These are phyloP conservation scores for Linum lewisii DNA, from an alignment of 345 rosid species.

Conservation along the genomic window DNA sequence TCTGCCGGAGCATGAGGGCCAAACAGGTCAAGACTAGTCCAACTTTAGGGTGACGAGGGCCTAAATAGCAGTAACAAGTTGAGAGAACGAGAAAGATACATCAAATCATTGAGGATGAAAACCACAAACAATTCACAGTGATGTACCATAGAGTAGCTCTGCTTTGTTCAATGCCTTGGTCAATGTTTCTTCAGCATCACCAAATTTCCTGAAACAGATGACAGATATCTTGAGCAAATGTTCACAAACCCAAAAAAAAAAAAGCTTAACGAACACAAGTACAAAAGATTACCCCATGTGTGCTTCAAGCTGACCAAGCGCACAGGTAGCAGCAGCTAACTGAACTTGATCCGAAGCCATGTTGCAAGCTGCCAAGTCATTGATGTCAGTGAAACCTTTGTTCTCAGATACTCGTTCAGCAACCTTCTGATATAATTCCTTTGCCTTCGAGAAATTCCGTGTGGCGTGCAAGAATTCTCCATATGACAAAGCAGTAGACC, in stretches of 20 bases:
- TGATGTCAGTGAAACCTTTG: constrained; percentile 28
- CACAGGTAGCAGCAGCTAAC: constrained; percentile 68
- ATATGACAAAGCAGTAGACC: constrained; percentile 49
- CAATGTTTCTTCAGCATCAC: constrained; percentile 61
- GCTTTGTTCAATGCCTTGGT: constrained; percentile 61
- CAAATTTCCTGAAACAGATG: constrained; percentile 47
- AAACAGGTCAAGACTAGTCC: constrained; percentile 71
- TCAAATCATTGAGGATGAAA: neutral
- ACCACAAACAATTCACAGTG: neutral
- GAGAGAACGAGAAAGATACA: neutral
- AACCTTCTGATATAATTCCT: constrained; percentile 52
- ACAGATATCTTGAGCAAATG: neutral
- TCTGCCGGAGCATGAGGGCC: constrained; percentile 71
- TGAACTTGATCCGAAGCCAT: constrained; percentile 61
- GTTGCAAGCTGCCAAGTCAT: constrained; percentile 49
- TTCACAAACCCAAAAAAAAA: neutral
- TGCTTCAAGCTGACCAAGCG: constrained; percentile 81
- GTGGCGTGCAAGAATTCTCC: constrained; percentile 67
- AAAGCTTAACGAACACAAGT: neutral
- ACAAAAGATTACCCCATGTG: constrained; percentile 56
- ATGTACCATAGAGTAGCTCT: constrained; percentile 62
- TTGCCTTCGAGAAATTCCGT: constrained; percentile 47
- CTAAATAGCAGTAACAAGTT: constrained; percentile 18
- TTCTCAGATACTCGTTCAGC: constrained; percentile 28
- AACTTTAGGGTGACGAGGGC: constrained; percentile 74